These are phyloP conservation scores for Wickerhamomyces alni DNA, from an alignment of 805 yeast genomes.

Conservation along the genomic window DNA sequence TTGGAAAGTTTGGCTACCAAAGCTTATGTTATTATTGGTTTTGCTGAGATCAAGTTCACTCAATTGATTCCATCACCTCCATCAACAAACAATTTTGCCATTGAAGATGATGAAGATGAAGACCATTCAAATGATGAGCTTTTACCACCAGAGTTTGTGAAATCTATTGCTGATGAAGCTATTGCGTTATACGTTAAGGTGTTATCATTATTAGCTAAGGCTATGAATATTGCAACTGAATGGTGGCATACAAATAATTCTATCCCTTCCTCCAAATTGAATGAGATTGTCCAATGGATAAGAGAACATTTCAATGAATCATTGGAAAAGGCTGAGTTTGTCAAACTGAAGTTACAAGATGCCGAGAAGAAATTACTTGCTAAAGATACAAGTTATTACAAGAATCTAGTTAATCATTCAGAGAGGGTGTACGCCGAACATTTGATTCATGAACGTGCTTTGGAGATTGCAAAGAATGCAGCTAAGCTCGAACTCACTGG, in stretches of 20 bases:
- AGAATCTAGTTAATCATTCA: not conserved
- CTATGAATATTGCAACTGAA: constrained; percentile 77
- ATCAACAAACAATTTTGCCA: constrained; percentile 26
- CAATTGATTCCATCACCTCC: constrained; percentile 75
- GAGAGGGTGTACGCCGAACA: constrained; percentile 63
- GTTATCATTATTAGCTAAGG: constrained; percentile 72
- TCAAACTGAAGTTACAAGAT: constrained; percentile 51
- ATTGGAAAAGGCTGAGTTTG: constrained; percentile 80
- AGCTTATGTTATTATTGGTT: constrained; percentile 81
- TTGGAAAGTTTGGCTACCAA: constrained; percentile 80
- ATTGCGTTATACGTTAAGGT: constrained; percentile 80
- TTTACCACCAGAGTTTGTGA: constrained; percentile 53
- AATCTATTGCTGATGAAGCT: constrained; percentile 75
- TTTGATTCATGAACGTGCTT: constrained; percentile 84
- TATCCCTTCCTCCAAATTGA: constrained; percentile 40
- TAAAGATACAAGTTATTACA: not conserved
- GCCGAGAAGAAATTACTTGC: constrained; percentile 31
- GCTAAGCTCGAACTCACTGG: constrained; percentile 82
- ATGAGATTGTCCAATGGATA: constrained; percentile 72
- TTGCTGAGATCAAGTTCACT: constrained; percentile 85
- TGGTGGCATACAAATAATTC: constrained; percentile 74
- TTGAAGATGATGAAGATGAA: constrained; percentile 32
- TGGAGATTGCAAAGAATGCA: constrained; percentile 87
- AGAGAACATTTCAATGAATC: constrained; percentile 85
- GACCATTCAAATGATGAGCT: constrained; percentile 9